These are phyloP conservation scores for Acer yangbiense DNA, from an alignment of 345 rosid species.

Conservation along the genomic window DNA sequence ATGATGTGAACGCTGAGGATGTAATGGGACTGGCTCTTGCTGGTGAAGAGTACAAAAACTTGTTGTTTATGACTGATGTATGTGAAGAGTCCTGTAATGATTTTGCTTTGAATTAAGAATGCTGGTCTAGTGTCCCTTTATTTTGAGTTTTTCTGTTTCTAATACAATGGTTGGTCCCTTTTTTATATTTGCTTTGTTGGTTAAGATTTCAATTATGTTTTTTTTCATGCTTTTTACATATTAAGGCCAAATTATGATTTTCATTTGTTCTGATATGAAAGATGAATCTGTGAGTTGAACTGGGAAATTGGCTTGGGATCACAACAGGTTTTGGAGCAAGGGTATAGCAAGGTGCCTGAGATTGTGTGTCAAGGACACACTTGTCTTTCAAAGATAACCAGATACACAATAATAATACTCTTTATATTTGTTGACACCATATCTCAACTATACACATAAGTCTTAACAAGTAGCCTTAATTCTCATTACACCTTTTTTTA, in stretches of 20 bases:
- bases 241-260: neutral
- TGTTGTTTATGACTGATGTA: neutral
- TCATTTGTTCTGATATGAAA: neutral
- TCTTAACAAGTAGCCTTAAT: no score
- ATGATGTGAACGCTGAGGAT: slow-evolving; percentile 5
- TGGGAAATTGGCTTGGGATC: neutral
- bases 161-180: neutral
- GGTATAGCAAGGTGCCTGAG: no score
- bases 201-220: neutral
- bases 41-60: slow-evolving; percentile 18
- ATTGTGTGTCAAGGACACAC: no score
- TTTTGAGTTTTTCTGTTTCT: no score
- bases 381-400: no score
- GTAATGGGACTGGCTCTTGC: slow-evolving; percentile 14
- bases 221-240: no score
- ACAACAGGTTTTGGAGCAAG: no score
- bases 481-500: no score
- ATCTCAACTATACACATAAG: no score
- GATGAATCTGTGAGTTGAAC: neutral
- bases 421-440: no score
- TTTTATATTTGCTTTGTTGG: neutral
- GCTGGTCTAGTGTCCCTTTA: no score
- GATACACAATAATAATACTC: no score
- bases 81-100: neutral
- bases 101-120: neutral